These are phyloP conservation scores for Waltergamsia citrina DNA, from an alignment of 2,329 filamentous ascomycete genomes.

Conservation along the genomic window DNA sequence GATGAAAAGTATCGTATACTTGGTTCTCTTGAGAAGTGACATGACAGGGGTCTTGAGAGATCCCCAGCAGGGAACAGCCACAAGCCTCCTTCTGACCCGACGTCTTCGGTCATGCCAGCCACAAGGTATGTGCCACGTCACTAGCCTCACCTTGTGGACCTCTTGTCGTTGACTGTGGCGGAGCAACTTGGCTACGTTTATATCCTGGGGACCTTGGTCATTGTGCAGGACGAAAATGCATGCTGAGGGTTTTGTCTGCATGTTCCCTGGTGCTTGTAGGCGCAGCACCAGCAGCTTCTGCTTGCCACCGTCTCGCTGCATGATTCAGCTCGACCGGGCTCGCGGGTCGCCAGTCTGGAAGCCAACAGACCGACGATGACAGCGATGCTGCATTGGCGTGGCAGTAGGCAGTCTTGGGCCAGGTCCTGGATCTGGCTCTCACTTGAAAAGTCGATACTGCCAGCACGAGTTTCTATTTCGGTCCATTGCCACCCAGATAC, in stretches of 20 bases:
- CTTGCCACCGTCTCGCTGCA: slow-evolving; percentile 1
- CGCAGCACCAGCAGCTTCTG: background rate
- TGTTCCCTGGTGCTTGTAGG: background rate
- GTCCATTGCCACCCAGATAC: no score
- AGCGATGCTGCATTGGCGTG: background rate
- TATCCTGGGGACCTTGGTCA: background rate
- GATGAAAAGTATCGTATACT: slow-evolving; percentile 17
- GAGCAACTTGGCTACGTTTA: slow-evolving; percentile 14
- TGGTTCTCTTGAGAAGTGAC: slow-evolving; percentile 16
- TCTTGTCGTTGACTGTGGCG: slow-evolving; percentile 22
- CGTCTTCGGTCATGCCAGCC: slow-evolving; percentile 7
- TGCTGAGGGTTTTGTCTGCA: no score
- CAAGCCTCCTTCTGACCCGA: slow-evolving; percentile 5
- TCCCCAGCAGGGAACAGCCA: slow-evolving; percentile 8
- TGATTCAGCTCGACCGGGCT: slow-evolving; percentile 2
- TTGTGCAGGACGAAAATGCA: background rate
- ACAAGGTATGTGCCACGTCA: slow-evolving; percentile 29
- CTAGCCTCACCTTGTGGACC: slow-evolving; percentile 27
- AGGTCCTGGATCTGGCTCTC: no score
- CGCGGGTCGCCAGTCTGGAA: background rate
- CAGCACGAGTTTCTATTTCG: no score
- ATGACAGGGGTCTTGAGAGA: slow-evolving; percentile 12
- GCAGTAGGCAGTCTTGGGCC: background rate
- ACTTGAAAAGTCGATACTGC: no score
- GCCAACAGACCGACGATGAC: background rate